A percentile compares a stretch with the other conserved stretches of the same genome.
Conservation (phyloP, 2,329 filamentous ascomycete genomes). For the Emericellopsis atlantica region DNA sequence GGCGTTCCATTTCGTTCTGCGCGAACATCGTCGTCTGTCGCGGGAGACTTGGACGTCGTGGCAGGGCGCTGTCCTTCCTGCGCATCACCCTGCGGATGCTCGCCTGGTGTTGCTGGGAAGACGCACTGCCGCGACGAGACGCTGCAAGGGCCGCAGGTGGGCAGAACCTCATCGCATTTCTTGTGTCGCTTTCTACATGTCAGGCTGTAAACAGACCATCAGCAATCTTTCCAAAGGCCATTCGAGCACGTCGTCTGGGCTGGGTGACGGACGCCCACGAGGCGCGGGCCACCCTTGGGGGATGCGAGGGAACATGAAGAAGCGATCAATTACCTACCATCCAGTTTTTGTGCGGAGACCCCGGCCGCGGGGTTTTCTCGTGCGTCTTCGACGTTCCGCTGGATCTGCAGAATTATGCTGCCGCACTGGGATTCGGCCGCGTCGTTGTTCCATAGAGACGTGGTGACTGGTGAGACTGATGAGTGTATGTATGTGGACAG, state of each 20-base stretch:
- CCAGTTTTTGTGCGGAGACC: constrained; percentile 30
- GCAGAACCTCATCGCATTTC: constrained; percentile 33
- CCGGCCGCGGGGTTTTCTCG: constrained; percentile 24
- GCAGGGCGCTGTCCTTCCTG: neutral
- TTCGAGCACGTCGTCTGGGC: no score
- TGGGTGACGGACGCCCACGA: no score
- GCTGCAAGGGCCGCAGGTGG: constrained; percentile 11
- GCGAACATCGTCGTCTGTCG: neutral
- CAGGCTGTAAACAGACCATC: constrained; percentile 12
- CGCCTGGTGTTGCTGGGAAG: constrained; percentile 2
- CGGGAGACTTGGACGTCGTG: neutral
- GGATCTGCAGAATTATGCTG: no score
- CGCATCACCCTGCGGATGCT: no score
- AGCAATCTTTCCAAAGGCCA: neutral
- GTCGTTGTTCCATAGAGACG: no score
- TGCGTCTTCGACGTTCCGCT: constrained; percentile 2
- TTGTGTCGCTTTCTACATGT: constrained; percentile 32
- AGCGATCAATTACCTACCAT: constrained; percentile 17
- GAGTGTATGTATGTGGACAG: no score
- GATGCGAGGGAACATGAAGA: neutral
- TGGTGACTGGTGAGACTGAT: no score
- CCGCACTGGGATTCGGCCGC: no score
- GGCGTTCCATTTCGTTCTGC: neutral
- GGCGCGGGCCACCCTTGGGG: no score
- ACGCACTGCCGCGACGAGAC: constrained; percentile 10